Percentiles rank a stretch among this genome's conserved stretches.
phyloP scores from a whole-genome alignment of 129 eudicot genomes.

The Flaveria ramosissima region DNA sequence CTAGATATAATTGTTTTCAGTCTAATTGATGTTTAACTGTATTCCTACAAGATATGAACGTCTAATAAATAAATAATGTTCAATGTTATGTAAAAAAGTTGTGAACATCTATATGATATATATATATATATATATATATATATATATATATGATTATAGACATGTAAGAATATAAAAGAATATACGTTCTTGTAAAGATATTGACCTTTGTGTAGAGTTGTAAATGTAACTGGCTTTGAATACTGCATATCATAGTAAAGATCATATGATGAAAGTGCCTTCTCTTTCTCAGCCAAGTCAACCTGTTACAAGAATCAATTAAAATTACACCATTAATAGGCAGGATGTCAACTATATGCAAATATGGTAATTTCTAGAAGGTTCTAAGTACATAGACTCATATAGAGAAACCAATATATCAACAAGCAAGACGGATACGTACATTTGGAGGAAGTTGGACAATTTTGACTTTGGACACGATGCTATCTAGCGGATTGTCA shows the following conservation, averaged over 20 bases:
- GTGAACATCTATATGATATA: not conserved
- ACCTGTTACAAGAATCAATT: constrained; percentile 36
- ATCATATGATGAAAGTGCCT: constrained; percentile 32
- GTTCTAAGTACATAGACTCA: not conserved
- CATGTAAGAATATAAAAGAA: not conserved
- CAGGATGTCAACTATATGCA: not conserved
- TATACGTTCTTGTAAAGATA: not conserved
- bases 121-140: not conserved
- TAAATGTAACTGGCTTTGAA: constrained; percentile 47
- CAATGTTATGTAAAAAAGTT: too few species aligned
- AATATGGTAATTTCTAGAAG: constrained; percentile 11
- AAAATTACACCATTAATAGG: not conserved
- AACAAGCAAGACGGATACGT: constrained; percentile 10
- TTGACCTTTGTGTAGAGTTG: constrained; percentile 43
- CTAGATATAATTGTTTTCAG: not conserved
- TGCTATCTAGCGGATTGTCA: constrained; percentile 55
- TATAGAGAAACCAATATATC: not conserved
- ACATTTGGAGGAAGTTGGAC: constrained; percentile 42
- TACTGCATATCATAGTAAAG: constrained; percentile 56
- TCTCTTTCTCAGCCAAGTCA: constrained; percentile 36
- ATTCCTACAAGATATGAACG: not conserved
- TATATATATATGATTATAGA: too few species aligned
- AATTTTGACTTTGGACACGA: constrained; percentile 48
- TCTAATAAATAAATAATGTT: not conserved
- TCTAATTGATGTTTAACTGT: not conserved